Evolutionary conservation across 345 rosid species (phyloP).

Genomic region (Populus davidiana): DNA sequence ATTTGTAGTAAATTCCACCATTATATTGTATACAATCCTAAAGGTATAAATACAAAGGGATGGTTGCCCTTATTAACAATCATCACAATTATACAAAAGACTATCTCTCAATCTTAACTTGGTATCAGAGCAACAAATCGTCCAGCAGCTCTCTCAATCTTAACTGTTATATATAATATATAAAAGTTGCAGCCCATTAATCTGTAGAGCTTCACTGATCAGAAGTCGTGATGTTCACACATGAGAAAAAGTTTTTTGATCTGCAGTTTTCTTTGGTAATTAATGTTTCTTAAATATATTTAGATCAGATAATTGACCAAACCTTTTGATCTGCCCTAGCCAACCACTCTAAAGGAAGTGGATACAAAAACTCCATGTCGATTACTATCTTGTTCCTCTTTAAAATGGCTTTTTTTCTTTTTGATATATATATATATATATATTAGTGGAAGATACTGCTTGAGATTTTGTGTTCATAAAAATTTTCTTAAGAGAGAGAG

Average conservation of each 20-base stretch:
- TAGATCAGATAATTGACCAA: conserved; percentile 31
- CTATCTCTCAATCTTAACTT: no score
- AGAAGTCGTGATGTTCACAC: conserved; percentile 35
- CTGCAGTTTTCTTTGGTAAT: neutral
- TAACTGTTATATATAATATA: neutral
- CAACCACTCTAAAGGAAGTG: conserved; percentile 42
- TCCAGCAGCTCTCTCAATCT: no score
- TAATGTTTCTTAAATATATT: conserved; percentile 2
- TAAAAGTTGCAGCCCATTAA: neutral
- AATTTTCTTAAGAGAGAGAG: neutral
- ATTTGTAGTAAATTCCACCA: no score
- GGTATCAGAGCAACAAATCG: no score
- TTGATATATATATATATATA: neutral
- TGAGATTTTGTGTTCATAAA: neutral
- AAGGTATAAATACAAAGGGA: no score
- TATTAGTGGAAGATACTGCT: neutral
- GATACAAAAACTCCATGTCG: conserved; percentile 3
- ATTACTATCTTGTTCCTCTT: conserved; percentile 5
- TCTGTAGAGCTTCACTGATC: neutral
- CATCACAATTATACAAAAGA: no score
- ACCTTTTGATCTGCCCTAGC: conserved; percentile 19
- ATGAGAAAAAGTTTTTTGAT: neutral
- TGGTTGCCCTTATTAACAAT: no score
- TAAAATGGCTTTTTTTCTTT: neutral
- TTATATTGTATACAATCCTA: no score